Conservation (phyloP, 768 basidiomycete species). For the Austroboletus eburneus region DNA sequence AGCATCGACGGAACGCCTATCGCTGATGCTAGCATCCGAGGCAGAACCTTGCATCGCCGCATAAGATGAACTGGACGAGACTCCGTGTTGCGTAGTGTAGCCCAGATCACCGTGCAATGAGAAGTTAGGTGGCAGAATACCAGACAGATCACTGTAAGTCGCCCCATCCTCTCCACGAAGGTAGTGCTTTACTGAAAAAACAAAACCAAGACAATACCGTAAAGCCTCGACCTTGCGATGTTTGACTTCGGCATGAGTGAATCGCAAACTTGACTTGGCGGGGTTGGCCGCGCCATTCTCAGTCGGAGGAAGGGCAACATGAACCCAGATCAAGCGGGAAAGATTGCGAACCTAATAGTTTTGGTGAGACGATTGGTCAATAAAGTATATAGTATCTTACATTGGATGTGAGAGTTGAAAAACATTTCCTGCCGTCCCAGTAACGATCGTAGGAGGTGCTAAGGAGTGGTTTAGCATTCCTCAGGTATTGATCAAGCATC, state of each 20-base stretch:
- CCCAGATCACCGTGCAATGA: constrained; percentile 43
- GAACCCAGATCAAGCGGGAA: constrained; percentile 74
- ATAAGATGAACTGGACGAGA: constrained; percentile 36
- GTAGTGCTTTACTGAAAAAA: constrained; percentile 74
- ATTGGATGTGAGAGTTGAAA: constrained; percentile 65
- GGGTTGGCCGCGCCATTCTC: constrained; percentile 41
- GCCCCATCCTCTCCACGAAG: constrained; percentile 80
- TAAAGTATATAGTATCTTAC: constrained; percentile 26
- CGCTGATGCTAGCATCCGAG: constrained; percentile 21
- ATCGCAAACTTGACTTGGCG: constrained; percentile 43
- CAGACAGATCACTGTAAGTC: constrained; percentile 61
- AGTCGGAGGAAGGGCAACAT: constrained; percentile 60
- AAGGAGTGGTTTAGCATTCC: constrained; percentile 3
- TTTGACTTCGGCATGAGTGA: constrained; percentile 52
- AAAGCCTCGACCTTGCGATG: constrained; percentile 67
- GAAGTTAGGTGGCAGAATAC: constrained; percentile 63
- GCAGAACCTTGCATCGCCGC: constrained; percentile 37
- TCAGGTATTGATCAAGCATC: neutral
- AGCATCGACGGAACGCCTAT: constrained; percentile 37
- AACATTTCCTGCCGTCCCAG: constrained; percentile 86
- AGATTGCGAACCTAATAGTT: constrained; percentile 59
- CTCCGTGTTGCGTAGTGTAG: constrained; percentile 33
- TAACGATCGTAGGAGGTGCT: constrained; percentile 86
- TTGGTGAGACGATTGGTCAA: neutral
- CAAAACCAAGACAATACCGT: constrained; percentile 64